Conservation (phyloP, 2,329 filamentous ascomycete species). For the Penicillium sp. region DNA sequence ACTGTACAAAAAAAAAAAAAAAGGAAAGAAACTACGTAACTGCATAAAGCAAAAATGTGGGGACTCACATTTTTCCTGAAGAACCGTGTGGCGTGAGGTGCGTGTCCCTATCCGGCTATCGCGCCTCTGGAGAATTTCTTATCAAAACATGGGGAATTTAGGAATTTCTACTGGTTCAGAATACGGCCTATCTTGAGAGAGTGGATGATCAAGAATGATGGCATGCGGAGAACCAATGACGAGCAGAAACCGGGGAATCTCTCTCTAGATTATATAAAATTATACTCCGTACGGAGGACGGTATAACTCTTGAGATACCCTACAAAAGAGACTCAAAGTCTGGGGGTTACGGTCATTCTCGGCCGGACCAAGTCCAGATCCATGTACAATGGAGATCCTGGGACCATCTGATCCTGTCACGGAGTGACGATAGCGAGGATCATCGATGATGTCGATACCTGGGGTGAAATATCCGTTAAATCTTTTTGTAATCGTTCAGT, state of each 20-base stretch:
- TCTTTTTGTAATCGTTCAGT: constrained; percentile 19
- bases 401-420: constrained; percentile 5
- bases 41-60: constrained; percentile 15
- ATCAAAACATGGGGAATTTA: constrained; percentile 3
- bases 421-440: constrained; percentile 19
- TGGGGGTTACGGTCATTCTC: neutral
- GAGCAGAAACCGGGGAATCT: neutral
- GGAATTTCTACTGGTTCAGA: neutral
- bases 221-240: constrained; percentile 12
- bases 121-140: constrained; percentile 19
- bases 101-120: constrained; percentile 26
- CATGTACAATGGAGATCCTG: constrained; percentile 7
- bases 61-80: constrained; percentile 17
- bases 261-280: neutral
- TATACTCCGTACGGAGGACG: neutral
- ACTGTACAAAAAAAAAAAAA: no score
- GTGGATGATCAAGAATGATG: constrained; percentile 17
- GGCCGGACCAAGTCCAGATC: constrained; percentile 6
- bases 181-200: neutral
- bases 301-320: neutral
- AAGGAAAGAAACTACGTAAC: constrained; percentile 1
- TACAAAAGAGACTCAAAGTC: neutral
- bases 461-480: constrained; percentile 3
- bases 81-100: constrained; percentile 27
- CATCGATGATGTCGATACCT: constrained; percentile 28